Percentiles rank a stretch among this genome's conserved stretches.
Conservation (phyloP, 2,329 filamentous ascomycete genomes). For the Spiromastix sp. region DNA sequence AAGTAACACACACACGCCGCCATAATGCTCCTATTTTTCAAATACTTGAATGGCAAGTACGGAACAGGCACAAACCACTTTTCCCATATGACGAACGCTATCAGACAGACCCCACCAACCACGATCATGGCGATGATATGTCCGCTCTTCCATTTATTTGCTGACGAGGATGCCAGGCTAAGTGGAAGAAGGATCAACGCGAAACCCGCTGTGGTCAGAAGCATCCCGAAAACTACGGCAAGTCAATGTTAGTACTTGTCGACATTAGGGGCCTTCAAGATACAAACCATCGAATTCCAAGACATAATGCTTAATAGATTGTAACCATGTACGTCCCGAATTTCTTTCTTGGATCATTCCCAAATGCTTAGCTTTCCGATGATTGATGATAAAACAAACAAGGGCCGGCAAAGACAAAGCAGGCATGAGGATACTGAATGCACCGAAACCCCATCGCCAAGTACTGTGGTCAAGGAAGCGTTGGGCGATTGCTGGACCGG, state of each 20-base stretch:
- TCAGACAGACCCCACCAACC: conserved; percentile 43
- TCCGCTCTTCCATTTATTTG: conserved; percentile 14
- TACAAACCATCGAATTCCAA: conserved; percentile 14
- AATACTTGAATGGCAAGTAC: conserved; percentile 44
- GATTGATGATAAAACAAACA: conserved; percentile 42
- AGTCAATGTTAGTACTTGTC: background rate
- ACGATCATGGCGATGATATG: conserved; percentile 37
- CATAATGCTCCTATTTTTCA: conserved; percentile 36
- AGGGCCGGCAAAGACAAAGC: conserved; percentile 46
- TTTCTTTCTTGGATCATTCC: conserved; percentile 9
- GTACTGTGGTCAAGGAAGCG: conserved; percentile 40
- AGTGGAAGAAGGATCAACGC: conserved; percentile 21
- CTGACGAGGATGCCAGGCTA: conserved; percentile 14
- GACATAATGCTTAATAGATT: conserved; percentile 13
- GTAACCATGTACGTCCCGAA: conserved; percentile 8
- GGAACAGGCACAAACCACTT: conserved; percentile 41
- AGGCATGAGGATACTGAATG: conserved; percentile 51
- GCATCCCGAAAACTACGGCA: conserved; percentile 17
- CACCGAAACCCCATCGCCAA: conserved; percentile 55
- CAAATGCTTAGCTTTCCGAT: conserved; percentile 41
- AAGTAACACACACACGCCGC: conserved; percentile 38
- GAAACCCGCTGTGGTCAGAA: conserved; percentile 21
- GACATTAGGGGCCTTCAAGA: background rate
- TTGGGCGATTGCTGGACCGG: conserved; percentile 40
- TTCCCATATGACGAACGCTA: conserved; percentile 46